A percentile compares a stretch with the other conserved stretches of the same genome.
Evolutionary conservation across 805 yeast genomes (phyloP).

Genomic region (Barnettozyma siamensis): DNA sequence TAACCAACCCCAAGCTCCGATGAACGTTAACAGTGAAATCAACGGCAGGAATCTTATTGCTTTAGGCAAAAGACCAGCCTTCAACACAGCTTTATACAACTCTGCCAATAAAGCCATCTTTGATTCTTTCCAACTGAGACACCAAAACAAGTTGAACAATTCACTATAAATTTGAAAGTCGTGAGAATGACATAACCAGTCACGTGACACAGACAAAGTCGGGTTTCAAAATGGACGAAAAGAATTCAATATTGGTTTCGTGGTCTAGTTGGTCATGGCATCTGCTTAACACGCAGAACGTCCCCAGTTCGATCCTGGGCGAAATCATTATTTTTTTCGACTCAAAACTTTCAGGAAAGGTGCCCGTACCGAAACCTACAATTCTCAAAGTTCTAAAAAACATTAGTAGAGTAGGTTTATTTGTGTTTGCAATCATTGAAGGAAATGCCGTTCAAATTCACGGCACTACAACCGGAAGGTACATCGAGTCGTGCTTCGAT

Average conservation of each 20-base stretch:
- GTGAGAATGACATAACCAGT: background rate
- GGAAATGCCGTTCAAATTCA: slow-evolving; percentile 26
- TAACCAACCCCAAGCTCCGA: slow-evolving; percentile 54
- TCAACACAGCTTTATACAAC: slow-evolving; percentile 37
- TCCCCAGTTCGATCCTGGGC: slow-evolving; percentile 99
- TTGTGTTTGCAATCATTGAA: background rate
- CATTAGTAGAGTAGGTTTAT: too few relatives aligned
- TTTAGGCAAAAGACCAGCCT: slow-evolving; percentile 42
- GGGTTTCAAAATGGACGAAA: background rate
- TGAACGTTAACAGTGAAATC: slow-evolving; percentile 35
- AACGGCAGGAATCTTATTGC: slow-evolving; percentile 37
- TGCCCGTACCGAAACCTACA: too few relatives aligned
- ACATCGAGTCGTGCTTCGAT: slow-evolving; percentile 37
- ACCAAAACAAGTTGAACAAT: too few relatives aligned
- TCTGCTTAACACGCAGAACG: slow-evolving; percentile 99
- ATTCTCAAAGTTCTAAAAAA: too few relatives aligned
- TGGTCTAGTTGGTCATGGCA: slow-evolving; percentile 99
- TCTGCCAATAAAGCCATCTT: slow-evolving; percentile 43
- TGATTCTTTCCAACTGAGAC: too few relatives aligned
- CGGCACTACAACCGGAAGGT: slow-evolving; percentile 20
- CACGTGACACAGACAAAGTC: background rate
- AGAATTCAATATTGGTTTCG: slow-evolving; percentile 51
- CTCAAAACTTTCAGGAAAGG: too few relatives aligned
- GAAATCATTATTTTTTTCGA: slow-evolving; percentile 53
- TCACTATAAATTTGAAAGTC: too few relatives aligned